Percentiles rank a stretch among this genome's conserved stretches.
Evolutionary conservation across 148 eudicot genomes (phyloP).

Genomic region (Talinum fruticosum): DNA sequence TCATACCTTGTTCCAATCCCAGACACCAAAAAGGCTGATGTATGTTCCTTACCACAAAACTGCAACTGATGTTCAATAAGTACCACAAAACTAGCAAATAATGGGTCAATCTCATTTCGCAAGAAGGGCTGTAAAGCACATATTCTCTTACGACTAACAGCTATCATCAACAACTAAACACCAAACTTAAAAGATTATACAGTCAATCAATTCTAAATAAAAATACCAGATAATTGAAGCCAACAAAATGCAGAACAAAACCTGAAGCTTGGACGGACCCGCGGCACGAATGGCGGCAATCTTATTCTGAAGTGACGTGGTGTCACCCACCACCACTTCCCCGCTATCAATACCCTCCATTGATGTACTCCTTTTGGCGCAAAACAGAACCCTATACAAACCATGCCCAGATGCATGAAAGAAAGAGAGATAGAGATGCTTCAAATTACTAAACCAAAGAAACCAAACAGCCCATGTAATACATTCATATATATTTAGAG

Average conservation of each 20-base stretch:
- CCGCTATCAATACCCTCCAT: conserved; percentile 26
- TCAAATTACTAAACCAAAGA: not conserved
- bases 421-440: not conserved
- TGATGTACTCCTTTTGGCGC: conserved; percentile 11
- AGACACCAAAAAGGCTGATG: too few relatives aligned
- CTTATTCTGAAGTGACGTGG: conserved; percentile 42
- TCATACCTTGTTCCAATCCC: too few relatives aligned
- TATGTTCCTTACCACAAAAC: not conserved
- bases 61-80: not conserved
- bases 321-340: conserved; percentile 42
- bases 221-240: not conserved
- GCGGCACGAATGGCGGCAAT: conserved; percentile 55
- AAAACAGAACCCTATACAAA: conserved; percentile 19
- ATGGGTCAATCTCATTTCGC: not conserved
- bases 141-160: not conserved
- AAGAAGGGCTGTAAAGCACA: not conserved
- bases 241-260: conserved; percentile 10
- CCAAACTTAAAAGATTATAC: not conserved
- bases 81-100: not conserved
- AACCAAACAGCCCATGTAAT: not conserved
- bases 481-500: not conserved
- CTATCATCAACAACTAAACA: not conserved
- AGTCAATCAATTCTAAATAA: not conserved
- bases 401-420: not conserved
- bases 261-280: conserved; percentile 77